Evolutionary conservation across 179 eudicot genomes (phyloP), one percentile per base, ranked within the genome.

Genomic region (Corrigiola litoralis): DNA sequence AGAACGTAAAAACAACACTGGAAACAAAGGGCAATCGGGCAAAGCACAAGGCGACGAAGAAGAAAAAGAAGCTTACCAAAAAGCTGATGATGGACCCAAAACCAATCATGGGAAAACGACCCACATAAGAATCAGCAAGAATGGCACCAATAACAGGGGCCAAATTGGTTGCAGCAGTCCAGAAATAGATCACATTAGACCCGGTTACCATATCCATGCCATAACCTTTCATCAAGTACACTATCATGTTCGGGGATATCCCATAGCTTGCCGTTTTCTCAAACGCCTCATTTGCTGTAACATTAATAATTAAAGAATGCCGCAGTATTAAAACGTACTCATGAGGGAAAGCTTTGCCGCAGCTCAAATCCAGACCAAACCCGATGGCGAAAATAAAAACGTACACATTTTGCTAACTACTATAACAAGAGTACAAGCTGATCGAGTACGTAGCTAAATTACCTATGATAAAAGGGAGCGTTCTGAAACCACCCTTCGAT

Each of bases 261-360:
- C 91, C 91, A 68, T 44, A 81, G 21, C 74, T 83, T 28, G 91
- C 84, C 63, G 74, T 77, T 42, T 67, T 81, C 78, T 79, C 87
- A 54, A 85, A 67, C 18, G 85, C 77, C 38, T 75, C 83, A 68
- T 75, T 85, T 51, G 72, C 90, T 85, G 71, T n/a, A n/a, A n/a
- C 63, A 62, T 3, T 24, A 4, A 45, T 38, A 11, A 16, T 38
- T 38, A 38, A 2, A 38, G 13, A 2, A 1, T 38, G 5, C n/a
- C n/a, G n/a, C n/a, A n/a, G n/a, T n/a, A n/a, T n/a, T n/a, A n/a
- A n/a, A n/a, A n/a, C n/a, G n/a, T n/a, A n/a, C n/a, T n/a, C n/a
- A n/a, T n/a, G n/a, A n/a, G n/a, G n/a, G n/a, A n/a, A n/a, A n/a
- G n/a, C n/a, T n/a, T n/a, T n/a, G n/a, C n/a, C n/a, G n/a, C n/a